Percentiles rank a stretch among this genome's conserved stretches.
Evolutionary conservation across 306 rosid genomes (phyloP).

Genomic region (Sindora glabra): DNA sequence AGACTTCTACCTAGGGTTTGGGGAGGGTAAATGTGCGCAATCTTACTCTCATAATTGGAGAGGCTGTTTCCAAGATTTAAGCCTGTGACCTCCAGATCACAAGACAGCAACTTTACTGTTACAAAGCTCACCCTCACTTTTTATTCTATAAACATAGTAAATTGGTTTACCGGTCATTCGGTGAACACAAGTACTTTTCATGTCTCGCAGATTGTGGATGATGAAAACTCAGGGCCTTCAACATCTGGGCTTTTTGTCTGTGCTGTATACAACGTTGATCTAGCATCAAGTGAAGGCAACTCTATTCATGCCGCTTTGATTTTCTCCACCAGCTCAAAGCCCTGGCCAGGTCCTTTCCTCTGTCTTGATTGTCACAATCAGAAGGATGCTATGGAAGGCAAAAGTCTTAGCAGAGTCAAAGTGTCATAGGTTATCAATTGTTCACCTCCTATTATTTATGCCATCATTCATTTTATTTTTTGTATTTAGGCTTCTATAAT

Average conservation of each 20-base stretch:
- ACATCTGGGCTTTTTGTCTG: slow-evolving; percentile 79
- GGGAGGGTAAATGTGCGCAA: too few species aligned
- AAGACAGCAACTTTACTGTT: too few species aligned
- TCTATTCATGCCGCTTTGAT: slow-evolving; percentile 89
- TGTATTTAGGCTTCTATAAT: slow-evolving; percentile 27
- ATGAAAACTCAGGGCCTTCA: slow-evolving; percentile 54
- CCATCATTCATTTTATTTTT: slow-evolving; percentile 19
- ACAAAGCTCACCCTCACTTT: too few species aligned
- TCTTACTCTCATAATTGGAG: too few species aligned
- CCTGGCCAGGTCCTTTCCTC: slow-evolving; percentile 97
- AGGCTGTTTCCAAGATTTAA: too few species aligned
- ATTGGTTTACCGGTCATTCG: not conserved
- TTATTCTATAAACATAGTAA: not conserved
- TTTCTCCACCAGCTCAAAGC: slow-evolving; percentile 84
- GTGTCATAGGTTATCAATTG: slow-evolving; percentile 45
- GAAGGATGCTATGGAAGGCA: slow-evolving; percentile 99
- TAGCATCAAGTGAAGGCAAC: slow-evolving; percentile 83
- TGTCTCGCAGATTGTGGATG: slow-evolving; percentile 63
- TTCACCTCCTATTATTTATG: slow-evolving; percentile 24
- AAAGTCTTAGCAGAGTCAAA: slow-evolving; percentile 78
- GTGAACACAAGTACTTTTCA: not conserved
- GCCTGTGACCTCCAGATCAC: too few species aligned
- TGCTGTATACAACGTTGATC: slow-evolving; percentile 89
- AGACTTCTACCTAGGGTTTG: too few species aligned
- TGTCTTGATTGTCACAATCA: slow-evolving; percentile 77